Conservation (phyloP, 2,329 filamentous ascomycete genomes). For the Fusarium sp. region DNA sequence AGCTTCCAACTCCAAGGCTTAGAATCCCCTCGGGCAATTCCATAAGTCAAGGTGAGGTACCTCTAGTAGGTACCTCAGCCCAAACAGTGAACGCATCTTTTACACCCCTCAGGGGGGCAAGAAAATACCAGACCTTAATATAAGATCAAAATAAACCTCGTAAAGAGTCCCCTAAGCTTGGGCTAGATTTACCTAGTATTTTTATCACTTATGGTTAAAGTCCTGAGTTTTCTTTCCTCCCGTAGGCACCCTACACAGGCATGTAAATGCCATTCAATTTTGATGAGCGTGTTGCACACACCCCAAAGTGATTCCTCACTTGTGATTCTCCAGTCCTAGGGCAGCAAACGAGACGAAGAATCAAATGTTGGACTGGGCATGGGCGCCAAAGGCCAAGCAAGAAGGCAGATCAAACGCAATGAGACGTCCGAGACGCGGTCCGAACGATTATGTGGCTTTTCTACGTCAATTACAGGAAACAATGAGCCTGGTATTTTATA, state of each 20-base stretch:
- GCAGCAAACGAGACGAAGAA: not conserved
- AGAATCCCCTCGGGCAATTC: not conserved
- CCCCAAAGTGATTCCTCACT: not conserved
- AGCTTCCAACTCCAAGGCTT: not conserved
- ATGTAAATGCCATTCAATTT: not conserved
- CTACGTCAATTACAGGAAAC: not conserved
- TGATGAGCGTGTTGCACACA: not conserved
- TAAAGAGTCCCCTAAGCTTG: no score
- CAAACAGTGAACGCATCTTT: not conserved
- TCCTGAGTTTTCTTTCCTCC: no score
- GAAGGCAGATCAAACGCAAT: not conserved
- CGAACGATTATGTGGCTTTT: not conserved
- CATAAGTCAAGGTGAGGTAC: not conserved
- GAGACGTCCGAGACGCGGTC: not conserved
- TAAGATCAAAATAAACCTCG: no score
- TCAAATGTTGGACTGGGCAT: not conserved
- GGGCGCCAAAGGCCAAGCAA: not conserved
- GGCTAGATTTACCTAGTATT: no score
- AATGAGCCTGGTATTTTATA: not conserved
- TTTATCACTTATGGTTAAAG: no score
- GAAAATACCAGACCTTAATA: no score
- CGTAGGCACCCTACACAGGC: not conserved
- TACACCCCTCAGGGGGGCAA: no score
- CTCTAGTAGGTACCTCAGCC: not conserved
- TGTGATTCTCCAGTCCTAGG: not conserved